Evolutionary conservation across 257 asterid species (phyloP), one percentile per base, ranked within the genome.

Genomic region (Solanum microdontum): DNA sequence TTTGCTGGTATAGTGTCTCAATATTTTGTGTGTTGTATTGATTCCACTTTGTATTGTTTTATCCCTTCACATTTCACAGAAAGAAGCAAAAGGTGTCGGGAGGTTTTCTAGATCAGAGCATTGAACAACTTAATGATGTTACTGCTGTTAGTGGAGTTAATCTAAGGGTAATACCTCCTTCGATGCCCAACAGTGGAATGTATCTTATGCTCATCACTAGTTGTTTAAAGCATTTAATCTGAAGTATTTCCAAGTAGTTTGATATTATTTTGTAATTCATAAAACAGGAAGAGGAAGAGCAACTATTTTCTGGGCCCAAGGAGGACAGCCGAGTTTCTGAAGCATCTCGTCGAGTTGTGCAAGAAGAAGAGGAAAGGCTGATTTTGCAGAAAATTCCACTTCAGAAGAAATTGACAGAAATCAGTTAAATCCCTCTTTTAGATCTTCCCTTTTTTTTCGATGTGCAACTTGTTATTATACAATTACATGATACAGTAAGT

Each of bases 141-240:
- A 97, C 99, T 86, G 99, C 98, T 87, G 98, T 94, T 66, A 97
- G 99, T 90, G 99, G 99, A 86, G 98, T 97, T 91, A 93, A 95
- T 92, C 93, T 97, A 90, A 92, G 96, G 97, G 99, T 97, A 95
- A 91, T 82, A 39, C 15, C 66, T 64, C 32, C 70, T 28, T 43
- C 77, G 68, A 88, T 88, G 75, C 84, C 48, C 62, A 64, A 70
- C 30, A 34, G 36, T 28, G 51, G 64, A 86, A 11, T 17, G 45
- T 7, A 36, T 70, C 11, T 68, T 70, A 2, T 86, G n/a, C 82
- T 86, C 70, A 37, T 28, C 64, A 68, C 51, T 11, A 45, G 70
- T 33, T 40, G 70, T 30, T 79, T 84, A 66, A 86, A 82, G 40
- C 51, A 87, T 75, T 72, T 85, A 88, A 83, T 77, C 76, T 73